Evolutionary conservation across 2,329 filamentous ascomycete genomes (phyloP), one percentile per base, ranked within the genome.

Genomic region (Claviceps pazoutovae): DNA sequence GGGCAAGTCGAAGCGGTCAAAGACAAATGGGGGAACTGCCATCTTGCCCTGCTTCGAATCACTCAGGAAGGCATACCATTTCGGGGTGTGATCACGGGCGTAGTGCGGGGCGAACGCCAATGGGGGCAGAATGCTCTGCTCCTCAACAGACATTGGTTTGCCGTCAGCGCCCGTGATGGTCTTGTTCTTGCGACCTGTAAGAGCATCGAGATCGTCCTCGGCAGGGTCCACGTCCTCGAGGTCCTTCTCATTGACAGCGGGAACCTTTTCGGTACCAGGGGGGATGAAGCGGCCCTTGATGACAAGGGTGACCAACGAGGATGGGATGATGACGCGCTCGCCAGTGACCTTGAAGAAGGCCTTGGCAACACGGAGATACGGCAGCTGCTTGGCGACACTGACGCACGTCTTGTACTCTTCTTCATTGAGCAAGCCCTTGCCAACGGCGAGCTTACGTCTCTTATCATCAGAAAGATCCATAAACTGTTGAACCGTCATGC

Each of bases 321-420:
- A 88, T 6, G 93, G 90, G 36, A 91, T 95, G 62, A 98, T 88
- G 66, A 84, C 86, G 58, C 86, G 87, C 71, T 98, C 94, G 64
- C 93, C 93, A 50, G 88, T 84, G 46, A 98, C 94, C 75, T 98
- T 98, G 81, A 98, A 98, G 71, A 95, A 98, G 7, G 89, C 88
- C 71, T 89, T 94, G 62, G 88, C 88, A 11, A 98, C 82, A 53
- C 86, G 79, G 51, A 98, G 75, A 56, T 82, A 79, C 1, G 93
- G 93, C 30, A 98, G 76, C 68, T 96, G 88, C 60, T 82, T 81
- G 30, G 89, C 90, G 34, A 96, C 84, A 46, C 71, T 70, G 54
- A 95, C 75, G 39, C 85, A 86, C 43, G 83, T 78, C 56, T 80
- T 73, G 69, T 95, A 95, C 66, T 96, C 81, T 54, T 79, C 69